Conservation (phyloP, 768 basidiomycete genomes). For the Boletus huronensis region DNA sequence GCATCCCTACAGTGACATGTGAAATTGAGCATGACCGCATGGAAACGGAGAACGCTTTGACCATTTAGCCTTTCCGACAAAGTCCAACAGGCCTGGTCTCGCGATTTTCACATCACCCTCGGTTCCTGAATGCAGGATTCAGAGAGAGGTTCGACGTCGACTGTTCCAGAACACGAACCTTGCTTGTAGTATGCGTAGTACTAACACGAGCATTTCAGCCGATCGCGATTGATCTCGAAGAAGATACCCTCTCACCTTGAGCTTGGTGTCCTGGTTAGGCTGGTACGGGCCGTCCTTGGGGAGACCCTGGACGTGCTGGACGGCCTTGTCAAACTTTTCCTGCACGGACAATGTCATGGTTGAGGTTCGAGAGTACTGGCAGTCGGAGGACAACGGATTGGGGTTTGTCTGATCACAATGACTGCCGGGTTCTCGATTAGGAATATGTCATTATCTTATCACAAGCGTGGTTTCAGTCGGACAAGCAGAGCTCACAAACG, state of each 20-base stretch:
- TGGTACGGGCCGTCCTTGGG: slow-evolving; percentile 73
- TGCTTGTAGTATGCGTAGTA: slow-evolving; percentile 96
- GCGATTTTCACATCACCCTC: slow-evolving; percentile 66
- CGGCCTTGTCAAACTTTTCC: slow-evolving; percentile 75
- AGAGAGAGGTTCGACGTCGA: not conserved
- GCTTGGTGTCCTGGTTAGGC: slow-evolving; percentile 70
- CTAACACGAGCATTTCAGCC: slow-evolving; percentile 39
- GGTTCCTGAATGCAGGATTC: slow-evolving; percentile 49
- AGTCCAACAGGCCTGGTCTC: slow-evolving; percentile 78
- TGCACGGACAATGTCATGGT: slow-evolving; percentile 48
- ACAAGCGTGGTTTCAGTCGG: slow-evolving; percentile 4
- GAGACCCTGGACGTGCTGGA: slow-evolving; percentile 58
- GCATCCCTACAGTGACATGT: slow-evolving; percentile 61
- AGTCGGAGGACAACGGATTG: not conserved
- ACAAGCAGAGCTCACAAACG: not conserved
- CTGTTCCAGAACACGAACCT: slow-evolving; percentile 42
- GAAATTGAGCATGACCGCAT: not conserved
- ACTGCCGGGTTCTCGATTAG: slow-evolving; percentile 11
- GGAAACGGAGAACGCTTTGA: slow-evolving; percentile 27
- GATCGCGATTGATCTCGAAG: slow-evolving; percentile 1
- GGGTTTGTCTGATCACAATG: slow-evolving; percentile 21
- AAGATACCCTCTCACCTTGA: slow-evolving; percentile 55
- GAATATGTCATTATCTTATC: slow-evolving; percentile 6
- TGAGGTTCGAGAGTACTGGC: slow-evolving; percentile 11
- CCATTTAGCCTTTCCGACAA: slow-evolving; percentile 90